These are phyloP conservation scores for Acanthamoeba triangularis DNA, from an alignment of 208 protist species.

Conservation along the genomic window DNA sequence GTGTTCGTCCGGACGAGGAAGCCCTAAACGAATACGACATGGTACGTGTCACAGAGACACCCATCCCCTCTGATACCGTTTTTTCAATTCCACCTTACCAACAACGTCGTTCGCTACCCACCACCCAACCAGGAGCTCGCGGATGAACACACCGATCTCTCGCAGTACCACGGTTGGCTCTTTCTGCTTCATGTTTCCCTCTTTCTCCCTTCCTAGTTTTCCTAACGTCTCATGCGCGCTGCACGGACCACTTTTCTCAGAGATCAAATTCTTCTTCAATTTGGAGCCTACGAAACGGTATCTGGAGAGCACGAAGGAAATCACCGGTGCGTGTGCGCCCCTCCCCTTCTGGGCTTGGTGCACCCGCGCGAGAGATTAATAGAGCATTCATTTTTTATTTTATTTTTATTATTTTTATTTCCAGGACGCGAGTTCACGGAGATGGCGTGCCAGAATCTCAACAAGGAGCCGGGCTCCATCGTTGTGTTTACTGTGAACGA, in stretches of 20 bases:
- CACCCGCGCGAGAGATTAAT: no score
- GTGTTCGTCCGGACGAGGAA: neutral
- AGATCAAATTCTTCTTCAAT: slow-evolving; percentile 51
- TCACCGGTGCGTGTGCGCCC: neutral
- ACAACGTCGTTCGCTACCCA: neutral
- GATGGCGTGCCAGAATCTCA: neutral
- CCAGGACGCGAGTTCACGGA: slow-evolving; percentile 21
- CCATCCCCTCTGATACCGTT: neutral
- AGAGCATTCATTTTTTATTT: neutral
- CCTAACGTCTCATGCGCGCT: neutral
- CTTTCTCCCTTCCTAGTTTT: neutral
- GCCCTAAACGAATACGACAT: neutral
- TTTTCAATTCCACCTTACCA: neutral
- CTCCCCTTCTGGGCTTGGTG: no score
- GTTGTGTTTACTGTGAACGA: slow-evolving; percentile 12
- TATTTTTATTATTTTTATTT: slow-evolving; percentile 16
- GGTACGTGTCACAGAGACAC: neutral
- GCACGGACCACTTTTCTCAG: neutral
- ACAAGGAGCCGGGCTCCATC: neutral
- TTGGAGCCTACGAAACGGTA: slow-evolving; percentile 52
- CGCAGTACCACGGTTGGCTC: neutral
- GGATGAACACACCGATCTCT: neutral
- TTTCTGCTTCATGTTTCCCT: neutral
- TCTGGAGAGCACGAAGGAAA: slow-evolving; percentile 23
- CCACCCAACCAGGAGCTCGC: neutral